Percentiles rank a stretch among this genome's conserved stretches.
Conservation (phyloP, 306 rosid genomes). For the Macrotyloma uniflorum region DNA sequence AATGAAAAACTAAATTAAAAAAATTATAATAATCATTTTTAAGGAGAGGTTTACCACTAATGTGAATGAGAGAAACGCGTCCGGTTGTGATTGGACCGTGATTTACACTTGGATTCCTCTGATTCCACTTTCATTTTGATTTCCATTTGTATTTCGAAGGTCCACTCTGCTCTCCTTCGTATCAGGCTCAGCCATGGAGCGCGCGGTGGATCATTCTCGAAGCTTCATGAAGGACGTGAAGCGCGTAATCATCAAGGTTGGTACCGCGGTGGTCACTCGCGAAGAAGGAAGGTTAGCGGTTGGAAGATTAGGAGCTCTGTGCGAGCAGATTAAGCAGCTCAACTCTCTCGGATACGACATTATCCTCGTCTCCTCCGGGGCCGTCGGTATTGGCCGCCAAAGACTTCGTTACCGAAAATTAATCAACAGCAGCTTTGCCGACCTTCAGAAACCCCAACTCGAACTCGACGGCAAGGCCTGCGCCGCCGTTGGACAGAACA, state of each 20-base stretch:
- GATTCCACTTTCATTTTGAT: neutral
- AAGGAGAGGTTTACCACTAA: neutral
- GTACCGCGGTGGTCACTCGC: conserved; percentile 52
- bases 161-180: neutral
- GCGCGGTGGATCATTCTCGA: conserved; percentile 35
- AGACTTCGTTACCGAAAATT: conserved; percentile 78
- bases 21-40: too few species aligned
- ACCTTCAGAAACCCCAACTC: conserved; percentile 93
- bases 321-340: conserved; percentile 94
- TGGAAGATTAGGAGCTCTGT: conserved; percentile 78
- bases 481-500: conserved; percentile 95
- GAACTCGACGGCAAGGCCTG: conserved; percentile 98
- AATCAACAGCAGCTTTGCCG: conserved; percentile 94
- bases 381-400: conserved; percentile 99
- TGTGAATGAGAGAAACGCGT: neutral
- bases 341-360: conserved; percentile 81
- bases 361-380: conserved; percentile 95
- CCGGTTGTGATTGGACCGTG: neutral
- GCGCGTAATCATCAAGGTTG: conserved; percentile 52
- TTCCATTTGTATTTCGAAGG: neutral
- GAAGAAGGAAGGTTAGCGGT: conserved; percentile 48
- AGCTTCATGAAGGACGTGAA: conserved; percentile 46
- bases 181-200: conserved; percentile 19
- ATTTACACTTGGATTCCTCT: neutral
- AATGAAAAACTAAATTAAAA: too few species aligned